These are phyloP conservation scores for Brasenia schreberi DNA, from an alignment of 164 flowering plant genomes.

Conservation along the genomic window DNA sequence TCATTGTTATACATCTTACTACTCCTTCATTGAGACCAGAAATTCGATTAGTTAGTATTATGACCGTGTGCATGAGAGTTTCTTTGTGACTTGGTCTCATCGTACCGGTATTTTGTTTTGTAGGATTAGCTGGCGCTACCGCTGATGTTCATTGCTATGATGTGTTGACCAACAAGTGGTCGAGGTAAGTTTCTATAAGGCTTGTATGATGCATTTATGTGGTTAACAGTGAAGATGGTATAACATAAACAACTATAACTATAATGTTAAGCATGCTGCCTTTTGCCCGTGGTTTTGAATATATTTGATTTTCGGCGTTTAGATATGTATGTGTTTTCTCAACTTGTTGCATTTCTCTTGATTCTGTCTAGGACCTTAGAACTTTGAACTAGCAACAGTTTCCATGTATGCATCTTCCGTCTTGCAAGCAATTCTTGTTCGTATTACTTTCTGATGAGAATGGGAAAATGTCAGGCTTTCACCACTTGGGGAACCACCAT, in stretches of 20 bases:
- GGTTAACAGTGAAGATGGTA: background rate
- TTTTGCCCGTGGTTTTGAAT: background rate
- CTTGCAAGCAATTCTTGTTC: background rate
- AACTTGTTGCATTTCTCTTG: background rate
- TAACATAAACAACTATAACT: too few relatives aligned
- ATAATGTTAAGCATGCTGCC: too few relatives aligned
- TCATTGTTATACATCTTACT: too few relatives aligned
- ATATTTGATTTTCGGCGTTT: background rate
- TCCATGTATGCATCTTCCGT: too few relatives aligned
- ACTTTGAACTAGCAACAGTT: too few relatives aligned
- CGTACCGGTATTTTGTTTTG: constrained; percentile 6
- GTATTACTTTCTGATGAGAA: background rate
- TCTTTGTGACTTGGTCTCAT: background rate
- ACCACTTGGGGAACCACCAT: constrained; percentile 96
- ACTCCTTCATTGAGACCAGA: too few relatives aligned
- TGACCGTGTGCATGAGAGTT: too few relatives aligned
- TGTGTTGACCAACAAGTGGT: constrained; percentile 92
- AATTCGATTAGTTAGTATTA: too few relatives aligned
- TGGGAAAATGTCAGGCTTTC: constrained; percentile 38
- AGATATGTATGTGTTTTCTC: background rate
- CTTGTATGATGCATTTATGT: background rate
- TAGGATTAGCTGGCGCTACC: constrained; percentile 98
- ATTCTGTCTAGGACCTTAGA: background rate
- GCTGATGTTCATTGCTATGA: constrained; percentile 98
- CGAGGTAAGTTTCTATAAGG: constrained; percentile 40